Evolutionary conservation across 2,329 filamentous ascomycete genomes (phyloP).

Genomic region (Trichoderma atroviride): DNA sequence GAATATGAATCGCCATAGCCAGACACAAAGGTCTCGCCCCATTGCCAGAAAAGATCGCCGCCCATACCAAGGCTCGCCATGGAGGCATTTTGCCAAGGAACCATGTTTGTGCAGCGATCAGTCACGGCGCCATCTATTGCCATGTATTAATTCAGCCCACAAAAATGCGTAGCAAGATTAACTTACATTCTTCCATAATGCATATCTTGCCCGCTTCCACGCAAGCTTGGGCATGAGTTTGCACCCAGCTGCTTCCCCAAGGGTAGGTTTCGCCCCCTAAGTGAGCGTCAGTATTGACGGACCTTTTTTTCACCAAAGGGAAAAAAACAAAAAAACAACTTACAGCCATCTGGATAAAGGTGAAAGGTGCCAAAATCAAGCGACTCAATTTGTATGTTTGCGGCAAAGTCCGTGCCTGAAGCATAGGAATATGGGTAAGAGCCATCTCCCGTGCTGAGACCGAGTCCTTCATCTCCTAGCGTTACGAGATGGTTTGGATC

Average conservation of each 20-base stretch:
- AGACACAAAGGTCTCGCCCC: conserved; percentile 44
- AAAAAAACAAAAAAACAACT: conserved; percentile 13
- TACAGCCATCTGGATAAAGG: conserved; percentile 38
- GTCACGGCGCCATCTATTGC: conserved; percentile 32
- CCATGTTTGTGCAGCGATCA: conserved; percentile 47
- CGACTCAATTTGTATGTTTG: conserved; percentile 54
- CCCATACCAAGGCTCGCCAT: conserved; percentile 38
- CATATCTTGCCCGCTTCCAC: conserved; percentile 37
- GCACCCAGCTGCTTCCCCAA: conserved; percentile 30
- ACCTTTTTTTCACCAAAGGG: conserved; percentile 27
- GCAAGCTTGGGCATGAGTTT: conserved; percentile 36
- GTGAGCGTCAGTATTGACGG: neutral
- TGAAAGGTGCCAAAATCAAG: conserved; percentile 51
- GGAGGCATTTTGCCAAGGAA: conserved; percentile 48
- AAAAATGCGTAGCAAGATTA: neutral
- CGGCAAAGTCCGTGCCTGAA: conserved; percentile 57
- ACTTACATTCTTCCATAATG: conserved; percentile 41
- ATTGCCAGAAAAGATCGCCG: conserved; percentile 47
- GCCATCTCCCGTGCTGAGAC: conserved; percentile 47
- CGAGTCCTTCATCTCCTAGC: conserved; percentile 60
- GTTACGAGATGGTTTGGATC: conserved; percentile 66
- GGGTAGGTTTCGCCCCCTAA: conserved; percentile 28
- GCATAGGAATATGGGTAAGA: conserved; percentile 54
- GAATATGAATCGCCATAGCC: conserved; percentile 51
- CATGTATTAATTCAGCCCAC: neutral